Percentiles rank a stretch among this genome's conserved stretches.
These are phyloP conservation scores for Boletus tomentosulus DNA, from an alignment of 768 basidiomycete species.

Conservation along the genomic window DNA sequence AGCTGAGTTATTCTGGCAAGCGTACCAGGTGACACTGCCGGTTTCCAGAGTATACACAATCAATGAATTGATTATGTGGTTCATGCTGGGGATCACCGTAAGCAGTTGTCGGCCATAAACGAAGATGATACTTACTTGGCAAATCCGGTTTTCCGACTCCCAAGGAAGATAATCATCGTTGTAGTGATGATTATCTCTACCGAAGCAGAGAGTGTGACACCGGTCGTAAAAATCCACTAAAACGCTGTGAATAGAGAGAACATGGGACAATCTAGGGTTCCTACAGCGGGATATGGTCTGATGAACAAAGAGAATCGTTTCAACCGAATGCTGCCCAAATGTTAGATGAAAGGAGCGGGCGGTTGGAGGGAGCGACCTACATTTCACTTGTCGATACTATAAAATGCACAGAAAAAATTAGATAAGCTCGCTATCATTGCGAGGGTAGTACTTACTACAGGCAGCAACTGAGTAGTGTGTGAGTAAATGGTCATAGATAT, in stretches of 20 bases:
- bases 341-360: background rate
- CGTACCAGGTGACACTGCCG: conserved; percentile 44
- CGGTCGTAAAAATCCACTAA: conserved; percentile 31
- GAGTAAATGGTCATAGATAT: background rate
- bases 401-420: background rate
- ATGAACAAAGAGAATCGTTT: conserved; percentile 30
- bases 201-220: conserved; percentile 31
- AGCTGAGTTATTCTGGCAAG: background rate
- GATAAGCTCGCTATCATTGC: background rate
- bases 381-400: conserved; percentile 32
- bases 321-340: conserved; percentile 19
- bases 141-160: conserved; percentile 30
- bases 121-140: conserved; percentile 14
- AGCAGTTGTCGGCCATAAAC: background rate
- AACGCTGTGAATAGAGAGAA: background rate
- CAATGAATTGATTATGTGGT: conserved; percentile 44
- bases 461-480: conserved; percentile 23
- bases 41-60: conserved; percentile 53
- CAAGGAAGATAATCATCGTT: conserved; percentile 30
- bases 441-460: conserved; percentile 19
- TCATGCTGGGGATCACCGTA: conserved; percentile 33
- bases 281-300: conserved; percentile 27
- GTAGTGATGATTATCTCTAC: conserved; percentile 32
- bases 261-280: background rate
- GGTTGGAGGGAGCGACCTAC: conserved; percentile 8